A percentile compares a stretch with the other conserved stretches of the same genome.
Conservation (phyloP, 2,329 filamentous ascomycete species). For the Pseudodiploospora longispora region DNA sequence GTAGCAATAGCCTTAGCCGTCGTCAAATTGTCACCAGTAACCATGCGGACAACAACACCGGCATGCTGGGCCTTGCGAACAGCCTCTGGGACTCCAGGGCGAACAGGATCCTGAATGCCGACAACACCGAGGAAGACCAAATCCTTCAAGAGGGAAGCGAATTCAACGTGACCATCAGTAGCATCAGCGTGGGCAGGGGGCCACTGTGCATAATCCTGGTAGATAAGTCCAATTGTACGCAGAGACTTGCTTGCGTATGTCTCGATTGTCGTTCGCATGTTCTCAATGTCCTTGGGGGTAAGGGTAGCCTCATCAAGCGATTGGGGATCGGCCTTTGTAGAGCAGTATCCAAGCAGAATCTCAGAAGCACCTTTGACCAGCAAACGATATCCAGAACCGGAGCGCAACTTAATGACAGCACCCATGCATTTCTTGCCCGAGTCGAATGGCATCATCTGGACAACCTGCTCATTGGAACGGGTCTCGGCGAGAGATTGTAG, state of each 20-base stretch:
- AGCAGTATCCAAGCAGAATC: constrained; percentile 38
- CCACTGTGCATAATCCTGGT: constrained; percentile 62
- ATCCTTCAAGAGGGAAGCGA: constrained; percentile 47
- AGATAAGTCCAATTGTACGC: constrained; percentile 65
- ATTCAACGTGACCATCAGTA: constrained; percentile 38
- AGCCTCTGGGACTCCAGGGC: constrained; percentile 50
- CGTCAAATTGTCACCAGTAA: constrained; percentile 41
- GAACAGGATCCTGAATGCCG: constrained; percentile 57
- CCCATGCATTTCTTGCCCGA: constrained; percentile 47
- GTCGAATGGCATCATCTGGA: constrained; percentile 45
- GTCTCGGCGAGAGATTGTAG: constrained; percentile 36
- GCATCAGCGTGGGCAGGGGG: constrained; percentile 49
- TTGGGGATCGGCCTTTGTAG: neutral
- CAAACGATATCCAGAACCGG: constrained; percentile 33
- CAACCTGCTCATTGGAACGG: constrained; percentile 34
- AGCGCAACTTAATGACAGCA: constrained; percentile 37
- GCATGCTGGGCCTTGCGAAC: constrained; percentile 53
- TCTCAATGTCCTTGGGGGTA: constrained; percentile 31
- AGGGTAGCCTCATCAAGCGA: no score
- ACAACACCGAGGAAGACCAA: constrained; percentile 66
- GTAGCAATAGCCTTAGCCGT: constrained; percentile 57
- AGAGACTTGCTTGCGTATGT: constrained; percentile 56
- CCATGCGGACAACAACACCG: constrained; percentile 56
- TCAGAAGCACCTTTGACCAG: constrained; percentile 49
- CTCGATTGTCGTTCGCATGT: constrained; percentile 43